These are phyloP conservation scores for Parathielavia appendiculata DNA, from an alignment of 495 filamentous ascomycete species.

Conservation along the genomic window DNA sequence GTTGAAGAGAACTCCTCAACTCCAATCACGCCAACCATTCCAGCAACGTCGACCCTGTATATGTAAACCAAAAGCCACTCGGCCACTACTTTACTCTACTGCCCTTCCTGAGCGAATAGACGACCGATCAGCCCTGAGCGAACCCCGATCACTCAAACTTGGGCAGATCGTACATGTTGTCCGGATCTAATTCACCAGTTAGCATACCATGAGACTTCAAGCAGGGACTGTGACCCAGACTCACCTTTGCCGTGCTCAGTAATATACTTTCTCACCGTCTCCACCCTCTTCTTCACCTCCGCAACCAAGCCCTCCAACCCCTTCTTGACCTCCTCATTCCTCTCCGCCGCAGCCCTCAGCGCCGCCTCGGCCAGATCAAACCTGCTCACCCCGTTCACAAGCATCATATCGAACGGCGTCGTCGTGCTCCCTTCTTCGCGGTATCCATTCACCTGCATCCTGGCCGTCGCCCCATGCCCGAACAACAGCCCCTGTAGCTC, in stretches of 20 bases:
- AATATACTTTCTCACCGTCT: slow-evolving; percentile 54
- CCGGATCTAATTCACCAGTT: slow-evolving; percentile 42
- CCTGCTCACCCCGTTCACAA: slow-evolving; percentile 57
- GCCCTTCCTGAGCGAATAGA: too few relatives aligned
- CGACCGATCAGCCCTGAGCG: too few relatives aligned
- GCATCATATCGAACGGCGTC: slow-evolving; percentile 72
- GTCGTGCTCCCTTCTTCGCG: slow-evolving; percentile 67
- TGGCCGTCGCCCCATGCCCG: slow-evolving; percentile 42
- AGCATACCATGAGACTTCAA: background rate
- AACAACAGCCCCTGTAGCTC: slow-evolving; percentile 63
- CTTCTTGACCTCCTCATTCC: slow-evolving; percentile 49
- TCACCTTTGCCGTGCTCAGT: slow-evolving; percentile 43
- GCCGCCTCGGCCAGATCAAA: slow-evolving; percentile 60
- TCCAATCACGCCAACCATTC: too few relatives aligned
- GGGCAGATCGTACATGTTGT: slow-evolving; percentile 36
- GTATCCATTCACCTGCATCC: slow-evolving; percentile 59
- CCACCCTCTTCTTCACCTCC: slow-evolving; percentile 48
- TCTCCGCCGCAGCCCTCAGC: slow-evolving; percentile 26
- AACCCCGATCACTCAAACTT: slow-evolving; percentile 17
- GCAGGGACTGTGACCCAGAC: background rate
- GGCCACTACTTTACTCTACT: too few relatives aligned
- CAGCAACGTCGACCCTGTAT: too few relatives aligned
- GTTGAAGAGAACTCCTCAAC: too few relatives aligned
- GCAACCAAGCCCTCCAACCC: slow-evolving; percentile 45
- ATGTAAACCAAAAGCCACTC: too few relatives aligned